phyloP scores from a whole-genome alignment of 2,329 filamentous ascomycete species.

The Ophiostoma quercus region DNA sequence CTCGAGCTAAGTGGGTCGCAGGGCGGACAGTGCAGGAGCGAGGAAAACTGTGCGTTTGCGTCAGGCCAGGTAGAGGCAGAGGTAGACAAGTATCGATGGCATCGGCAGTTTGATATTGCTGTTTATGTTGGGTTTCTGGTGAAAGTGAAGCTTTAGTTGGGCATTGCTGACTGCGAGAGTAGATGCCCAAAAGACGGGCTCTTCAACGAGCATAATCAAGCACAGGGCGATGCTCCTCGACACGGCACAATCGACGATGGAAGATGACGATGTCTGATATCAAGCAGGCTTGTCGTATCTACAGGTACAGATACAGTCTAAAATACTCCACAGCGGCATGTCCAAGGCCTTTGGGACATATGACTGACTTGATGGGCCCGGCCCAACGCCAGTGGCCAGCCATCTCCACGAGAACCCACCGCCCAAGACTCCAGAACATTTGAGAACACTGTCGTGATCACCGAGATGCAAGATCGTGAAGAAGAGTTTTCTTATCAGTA shows the following conservation, averaged over 20 bases:
- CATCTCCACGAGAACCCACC: background rate
- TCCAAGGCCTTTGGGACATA: background rate
- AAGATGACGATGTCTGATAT: background rate
- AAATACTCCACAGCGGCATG: background rate
- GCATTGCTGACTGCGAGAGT: background rate
- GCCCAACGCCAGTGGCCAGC: slow-evolving; percentile 9
- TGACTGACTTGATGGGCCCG: slow-evolving; percentile 6
- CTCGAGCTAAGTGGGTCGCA: background rate
- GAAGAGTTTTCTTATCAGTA: slow-evolving; percentile 12
- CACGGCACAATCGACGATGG: background rate
- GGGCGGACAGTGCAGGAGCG: slow-evolving; percentile 2
- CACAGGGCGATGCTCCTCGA: background rate
- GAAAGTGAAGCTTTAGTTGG: background rate
- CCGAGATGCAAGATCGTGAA: background rate
- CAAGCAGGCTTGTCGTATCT: background rate
- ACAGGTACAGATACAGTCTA: too few species aligned
- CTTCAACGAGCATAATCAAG: background rate
- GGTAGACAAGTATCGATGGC: slow-evolving; percentile 8
- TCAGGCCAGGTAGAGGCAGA: background rate
- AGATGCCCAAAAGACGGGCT: background rate
- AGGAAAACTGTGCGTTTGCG: slow-evolving; percentile 7
- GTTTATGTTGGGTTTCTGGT: background rate
- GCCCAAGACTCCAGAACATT: slow-evolving; percentile 2
- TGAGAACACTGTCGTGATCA: slow-evolving; percentile 6
- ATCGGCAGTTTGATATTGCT: background rate